Percentiles rank a stretch among this genome's conserved stretches.
Conservation (phyloP, 495 filamentous ascomycete genomes). For the Penicillium verhagenii region DNA sequence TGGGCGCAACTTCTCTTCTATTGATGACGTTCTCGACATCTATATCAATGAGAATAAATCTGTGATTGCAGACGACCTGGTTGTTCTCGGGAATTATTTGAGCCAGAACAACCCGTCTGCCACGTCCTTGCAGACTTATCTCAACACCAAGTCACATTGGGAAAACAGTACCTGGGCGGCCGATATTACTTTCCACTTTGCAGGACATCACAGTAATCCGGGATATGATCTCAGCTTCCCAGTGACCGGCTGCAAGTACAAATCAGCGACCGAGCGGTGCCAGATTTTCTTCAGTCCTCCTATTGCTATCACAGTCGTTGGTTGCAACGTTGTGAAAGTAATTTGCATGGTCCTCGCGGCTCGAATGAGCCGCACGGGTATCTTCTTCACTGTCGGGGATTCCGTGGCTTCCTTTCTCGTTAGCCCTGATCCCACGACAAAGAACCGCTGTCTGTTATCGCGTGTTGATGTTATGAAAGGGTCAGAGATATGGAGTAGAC, state of each 20-base stretch:
- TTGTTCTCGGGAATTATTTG: neutral
- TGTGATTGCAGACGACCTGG: neutral
- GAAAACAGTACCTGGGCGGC: neutral
- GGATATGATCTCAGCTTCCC: neutral
- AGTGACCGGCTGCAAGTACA: neutral
- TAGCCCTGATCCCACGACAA: slow-evolving; percentile 19
- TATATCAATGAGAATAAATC: neutral
- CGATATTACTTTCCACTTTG: neutral
- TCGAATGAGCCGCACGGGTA: neutral
- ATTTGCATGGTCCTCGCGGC: slow-evolving; percentile 31
- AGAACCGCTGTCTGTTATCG: slow-evolving; percentile 15
- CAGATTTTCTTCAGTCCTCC: neutral
- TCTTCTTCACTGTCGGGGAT: slow-evolving; percentile 24
- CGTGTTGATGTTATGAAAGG: no score
- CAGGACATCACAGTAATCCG: neutral
- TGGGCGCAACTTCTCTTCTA: neutral
- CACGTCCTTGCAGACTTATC: neutral
- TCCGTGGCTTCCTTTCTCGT: slow-evolving; percentile 25
- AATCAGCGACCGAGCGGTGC: neutral
- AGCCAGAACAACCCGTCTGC: neutral
- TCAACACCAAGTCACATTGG: neutral
- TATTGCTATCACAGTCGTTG: neutral
- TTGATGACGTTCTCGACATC: neutral
- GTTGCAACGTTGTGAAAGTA: slow-evolving; percentile 30
- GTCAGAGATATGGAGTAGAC: no score